Evolutionary conservation across 2,329 filamentous ascomycete species (phyloP), one percentile per base, ranked within the genome.

Genomic region (Chrysosporium keratinophilum): DNA sequence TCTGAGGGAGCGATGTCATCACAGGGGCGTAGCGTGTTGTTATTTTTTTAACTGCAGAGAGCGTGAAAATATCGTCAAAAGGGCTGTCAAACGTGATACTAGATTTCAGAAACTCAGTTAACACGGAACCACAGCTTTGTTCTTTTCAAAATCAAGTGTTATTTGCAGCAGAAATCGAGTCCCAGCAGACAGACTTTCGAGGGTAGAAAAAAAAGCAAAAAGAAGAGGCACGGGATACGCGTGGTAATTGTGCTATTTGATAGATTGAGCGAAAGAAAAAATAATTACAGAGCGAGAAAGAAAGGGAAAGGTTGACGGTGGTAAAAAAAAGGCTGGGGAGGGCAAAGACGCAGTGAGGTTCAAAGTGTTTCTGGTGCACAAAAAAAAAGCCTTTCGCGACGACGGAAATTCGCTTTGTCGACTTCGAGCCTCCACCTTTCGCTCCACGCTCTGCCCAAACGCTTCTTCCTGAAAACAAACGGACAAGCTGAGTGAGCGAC

Each of bases 1-100:
- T 67, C 61, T 65, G 67, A 66, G 70, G 67, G 67, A 69, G 77
- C 76, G 78, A 81, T 72, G 75, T 82, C 80, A 83, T 82, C 78
- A 79, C 76, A 76, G 66, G 69, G 67, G 50, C 28, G 45, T 17
- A 11, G 23, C 19, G 31, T 19, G 41, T 46, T 28, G 50, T 39
- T 45, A 52, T 41, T 40, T 14, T 23, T 31, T 39, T 31, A 14
- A 40, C 28, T 15, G 11, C 17, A 46, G 34, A 23, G 42, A 43
- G 34, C 34, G 42, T 52, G 42, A 28, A 28, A 7, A 28, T 44
- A 31, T 50, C 20, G 40, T 37, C 31, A 42, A 34, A 10, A 28
- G n/a, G 39, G n/a, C 28, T 19, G 39, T 44, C 23, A 34, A 41
- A 17, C 40, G 49, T 44, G 15, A 17, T 37, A 23, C 49, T 51